A percentile compares a stretch with the other conserved stretches of the same genome.
These are phyloP conservation scores for Podaxis rugospora DNA, from an alignment of 768 basidiomycete genomes.

Conservation along the genomic window DNA sequence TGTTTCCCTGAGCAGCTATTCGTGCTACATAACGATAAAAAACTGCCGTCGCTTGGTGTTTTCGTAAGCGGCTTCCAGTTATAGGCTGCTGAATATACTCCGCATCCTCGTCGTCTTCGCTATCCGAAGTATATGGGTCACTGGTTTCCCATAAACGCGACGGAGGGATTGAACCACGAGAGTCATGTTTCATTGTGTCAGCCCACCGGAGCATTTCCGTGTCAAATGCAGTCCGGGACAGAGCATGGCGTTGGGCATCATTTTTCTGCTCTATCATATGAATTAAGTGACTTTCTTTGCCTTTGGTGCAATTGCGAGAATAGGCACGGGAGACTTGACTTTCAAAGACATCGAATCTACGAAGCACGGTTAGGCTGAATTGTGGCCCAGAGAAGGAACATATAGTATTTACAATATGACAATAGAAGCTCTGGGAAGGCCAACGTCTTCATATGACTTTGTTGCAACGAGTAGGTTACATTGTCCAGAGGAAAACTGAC, in stretches of 20 bases:
- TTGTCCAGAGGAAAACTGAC: slow-evolving; percentile 47
- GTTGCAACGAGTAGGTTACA: slow-evolving; percentile 64
- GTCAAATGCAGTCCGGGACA: slow-evolving; percentile 39
- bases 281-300: slow-evolving; percentile 48
- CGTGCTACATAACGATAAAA: slow-evolving; percentile 49
- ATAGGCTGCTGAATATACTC: slow-evolving; percentile 45
- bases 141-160: slow-evolving; percentile 32
- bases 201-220: slow-evolving; percentile 46
- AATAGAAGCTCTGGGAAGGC: slow-evolving; percentile 49
- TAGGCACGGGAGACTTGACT: slow-evolving; percentile 59
- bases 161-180: slow-evolving; percentile 42
- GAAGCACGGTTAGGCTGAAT: neutral
- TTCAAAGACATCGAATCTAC: slow-evolving; percentile 58
- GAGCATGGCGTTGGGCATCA: slow-evolving; percentile 46
- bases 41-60: slow-evolving; percentile 51
- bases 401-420: slow-evolving; percentile 52
- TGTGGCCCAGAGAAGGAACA: neutral
- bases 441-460: slow-evolving; percentile 55
- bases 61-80: slow-evolving; percentile 54
- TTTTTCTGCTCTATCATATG: slow-evolving; percentile 62
- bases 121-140: slow-evolving; percentile 44
- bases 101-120: slow-evolving; percentile 40
- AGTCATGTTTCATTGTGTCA: slow-evolving; percentile 33
- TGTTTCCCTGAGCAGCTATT: slow-evolving; percentile 10
- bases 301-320: slow-evolving; percentile 42